These are phyloP conservation scores for Yamadazyma triangularis DNA, from an alignment of 1,139 yeast species.

Conservation along the genomic window DNA sequence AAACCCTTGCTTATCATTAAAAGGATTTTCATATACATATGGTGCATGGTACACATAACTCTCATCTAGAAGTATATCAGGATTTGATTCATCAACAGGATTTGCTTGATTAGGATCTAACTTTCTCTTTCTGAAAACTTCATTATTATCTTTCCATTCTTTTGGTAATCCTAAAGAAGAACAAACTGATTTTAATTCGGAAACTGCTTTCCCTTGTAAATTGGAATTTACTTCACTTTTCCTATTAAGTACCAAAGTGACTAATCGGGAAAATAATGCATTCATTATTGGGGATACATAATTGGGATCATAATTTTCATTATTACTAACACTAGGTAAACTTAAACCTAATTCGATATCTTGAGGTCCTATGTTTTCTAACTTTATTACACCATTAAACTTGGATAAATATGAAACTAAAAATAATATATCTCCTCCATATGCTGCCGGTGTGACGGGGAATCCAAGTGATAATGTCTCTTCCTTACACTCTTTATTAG, in stretches of 20 bases:
- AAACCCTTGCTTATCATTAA: conserved; percentile 29
- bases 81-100: conserved; percentile 1
- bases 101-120: conserved; percentile 11
- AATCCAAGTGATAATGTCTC: conserved; percentile 31
- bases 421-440: conserved; percentile 42
- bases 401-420: conserved; percentile 42
- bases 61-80: conserved; percentile 29
- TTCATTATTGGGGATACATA: conserved; percentile 36
- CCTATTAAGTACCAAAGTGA: conserved; percentile 38
- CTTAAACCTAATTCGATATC: conserved; percentile 49
- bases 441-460: conserved; percentile 23
- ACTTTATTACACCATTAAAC: conserved; percentile 28
- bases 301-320: conserved; percentile 10
- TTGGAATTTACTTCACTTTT: conserved; percentile 27
- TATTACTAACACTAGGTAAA: conserved; percentile 12
- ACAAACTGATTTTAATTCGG: conserved; percentile 35
- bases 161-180: conserved; percentile 36
- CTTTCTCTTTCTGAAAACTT: conserved; percentile 9
- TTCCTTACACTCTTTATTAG: conserved; percentile 15
- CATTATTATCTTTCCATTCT: conserved; percentile 38
- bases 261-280: conserved; percentile 27
- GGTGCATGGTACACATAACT: conserved; percentile 10
- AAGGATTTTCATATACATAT: conserved; percentile 26
- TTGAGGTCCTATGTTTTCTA: conserved; percentile 39
- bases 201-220: conserved; percentile 25